Percentiles rank a stretch among this genome's conserved stretches.
Evolutionary conservation across 495 filamentous ascomycete genomes (phyloP).

Genomic region (Lasiosphaeria miniovina): DNA sequence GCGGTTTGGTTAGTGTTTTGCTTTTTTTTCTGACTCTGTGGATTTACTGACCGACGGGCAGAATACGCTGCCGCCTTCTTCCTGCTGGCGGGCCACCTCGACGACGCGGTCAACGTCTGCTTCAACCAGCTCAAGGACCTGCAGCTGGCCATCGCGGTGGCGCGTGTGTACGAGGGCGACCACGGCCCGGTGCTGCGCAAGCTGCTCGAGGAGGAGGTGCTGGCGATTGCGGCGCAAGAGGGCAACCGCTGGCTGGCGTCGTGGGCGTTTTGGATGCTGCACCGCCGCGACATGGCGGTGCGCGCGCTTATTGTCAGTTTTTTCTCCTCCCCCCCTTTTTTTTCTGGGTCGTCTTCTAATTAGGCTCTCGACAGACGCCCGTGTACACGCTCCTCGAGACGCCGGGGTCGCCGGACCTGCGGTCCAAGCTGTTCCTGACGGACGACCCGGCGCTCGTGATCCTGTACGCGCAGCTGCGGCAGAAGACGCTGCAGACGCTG

Average conservation of each 20-base stretch:
- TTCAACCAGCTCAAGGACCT: constrained; percentile 80
- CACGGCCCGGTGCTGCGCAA: constrained; percentile 68
- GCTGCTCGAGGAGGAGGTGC: constrained; percentile 74
- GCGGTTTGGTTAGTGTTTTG: constrained; percentile 65
- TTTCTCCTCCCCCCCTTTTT: background rate
- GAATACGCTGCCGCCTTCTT: constrained; percentile 98
- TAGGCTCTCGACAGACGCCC: constrained; percentile 55
- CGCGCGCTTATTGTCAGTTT: constrained; percentile 66
- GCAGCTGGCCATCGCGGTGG: constrained; percentile 87
- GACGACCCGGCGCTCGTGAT: constrained; percentile 88
- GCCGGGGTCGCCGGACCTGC: constrained; percentile 56
- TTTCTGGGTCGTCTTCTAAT: constrained; percentile 18
- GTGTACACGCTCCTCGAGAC: constrained; percentile 67
- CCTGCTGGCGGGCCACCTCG: constrained; percentile 79
- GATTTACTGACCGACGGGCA: constrained; percentile 27
- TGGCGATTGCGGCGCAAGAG: constrained; percentile 71
- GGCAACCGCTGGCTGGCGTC: constrained; percentile 92
- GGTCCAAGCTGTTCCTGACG: constrained; percentile 75
- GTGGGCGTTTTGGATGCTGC: constrained; percentile 96
- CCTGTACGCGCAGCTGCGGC: constrained; percentile 82
- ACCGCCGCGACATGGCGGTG: constrained; percentile 78
- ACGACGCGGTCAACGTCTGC: constrained; percentile 82
- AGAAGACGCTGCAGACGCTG: constrained; percentile 80
- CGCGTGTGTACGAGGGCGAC: constrained; percentile 86
- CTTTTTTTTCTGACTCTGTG: background rate